These are phyloP conservation scores for Ceratocystis albifundus DNA, from an alignment of 2,329 filamentous ascomycete species.

Conservation along the genomic window DNA sequence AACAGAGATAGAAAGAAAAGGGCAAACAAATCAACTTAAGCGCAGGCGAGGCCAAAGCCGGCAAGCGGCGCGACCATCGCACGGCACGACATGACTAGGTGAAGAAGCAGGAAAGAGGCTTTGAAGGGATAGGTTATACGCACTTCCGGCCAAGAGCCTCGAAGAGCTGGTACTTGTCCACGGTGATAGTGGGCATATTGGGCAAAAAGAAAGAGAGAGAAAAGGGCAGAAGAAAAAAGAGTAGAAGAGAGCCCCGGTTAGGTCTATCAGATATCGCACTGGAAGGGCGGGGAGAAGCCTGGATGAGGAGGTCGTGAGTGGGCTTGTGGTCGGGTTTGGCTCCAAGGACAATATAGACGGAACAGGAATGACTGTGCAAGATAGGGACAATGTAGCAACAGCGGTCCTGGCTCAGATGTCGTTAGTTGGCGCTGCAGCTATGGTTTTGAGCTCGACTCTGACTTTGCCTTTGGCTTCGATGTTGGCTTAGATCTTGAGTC, in stretches of 20 bases:
- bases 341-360: neutral
- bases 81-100: neutral
- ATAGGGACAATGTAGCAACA: neutral
- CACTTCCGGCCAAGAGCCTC: slow-evolving; percentile 82
- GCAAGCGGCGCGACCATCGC: neutral
- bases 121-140: slow-evolving; percentile 25
- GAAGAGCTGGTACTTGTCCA: slow-evolving; percentile 93
- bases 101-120: neutral
- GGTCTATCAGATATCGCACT: neutral
- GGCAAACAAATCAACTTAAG: too few relatives aligned
- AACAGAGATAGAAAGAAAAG: slow-evolving; percentile 15
- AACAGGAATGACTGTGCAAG: neutral
- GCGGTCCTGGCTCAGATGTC: slow-evolving; percentile 10
- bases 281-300: neutral
- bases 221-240: neutral
- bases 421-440: neutral
- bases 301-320: neutral
- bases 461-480: neutral
- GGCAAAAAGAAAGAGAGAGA: slow-evolving; percentile 23
- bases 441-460: neutral
- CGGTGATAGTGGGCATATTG: slow-evolving; percentile 86
- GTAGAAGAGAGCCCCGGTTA: neutral
- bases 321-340: neutral
- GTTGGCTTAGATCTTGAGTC: slow-evolving; percentile 15
- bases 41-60: neutral